Conservation (phyloP, 2,329 filamentous ascomycete genomes). For the Nemania abortiva region DNA sequence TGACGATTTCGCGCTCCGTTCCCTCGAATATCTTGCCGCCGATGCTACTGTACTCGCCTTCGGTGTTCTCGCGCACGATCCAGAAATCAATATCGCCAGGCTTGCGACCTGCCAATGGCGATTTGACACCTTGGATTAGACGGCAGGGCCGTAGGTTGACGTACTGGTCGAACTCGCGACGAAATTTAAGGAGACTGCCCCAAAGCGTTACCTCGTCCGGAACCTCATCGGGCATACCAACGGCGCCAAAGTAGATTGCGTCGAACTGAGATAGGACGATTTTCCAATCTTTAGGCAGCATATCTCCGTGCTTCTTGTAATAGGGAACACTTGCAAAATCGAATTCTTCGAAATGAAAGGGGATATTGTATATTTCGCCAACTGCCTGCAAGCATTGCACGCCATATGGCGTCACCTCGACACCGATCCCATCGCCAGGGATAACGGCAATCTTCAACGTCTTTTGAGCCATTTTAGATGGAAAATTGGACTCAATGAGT, state of each 20-base stretch:
- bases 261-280: conserved; percentile 69
- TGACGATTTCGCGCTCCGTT: conserved; percentile 68
- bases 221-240: conserved; percentile 66
- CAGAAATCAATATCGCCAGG: conserved; percentile 73
- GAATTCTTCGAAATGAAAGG: conserved; percentile 70
- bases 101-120: conserved; percentile 59
- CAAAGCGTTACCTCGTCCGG: conserved; percentile 77
- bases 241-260: conserved; percentile 76
- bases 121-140: conserved; percentile 28
- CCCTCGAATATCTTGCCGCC: conserved; percentile 70
- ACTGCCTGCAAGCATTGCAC: conserved; percentile 69
- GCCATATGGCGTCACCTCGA: conserved; percentile 74
- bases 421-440: conserved; percentile 77
- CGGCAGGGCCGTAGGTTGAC: conserved; percentile 75
- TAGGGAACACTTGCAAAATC: conserved; percentile 76
- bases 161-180: conserved; percentile 75
- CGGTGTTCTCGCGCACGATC: conserved; percentile 73
- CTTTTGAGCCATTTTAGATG: conserved; percentile 6
- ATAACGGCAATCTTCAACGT: conserved; percentile 68
- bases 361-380: conserved; percentile 61
- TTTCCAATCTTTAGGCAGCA: conserved; percentile 60
- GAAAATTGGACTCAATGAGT: neutral
- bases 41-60: conserved; percentile 73
- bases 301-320: conserved; percentile 59
- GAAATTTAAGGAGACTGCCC: conserved; percentile 74